phyloP scores from a whole-genome alignment of 257 asterid species.

The Solanum arcanum region DNA sequence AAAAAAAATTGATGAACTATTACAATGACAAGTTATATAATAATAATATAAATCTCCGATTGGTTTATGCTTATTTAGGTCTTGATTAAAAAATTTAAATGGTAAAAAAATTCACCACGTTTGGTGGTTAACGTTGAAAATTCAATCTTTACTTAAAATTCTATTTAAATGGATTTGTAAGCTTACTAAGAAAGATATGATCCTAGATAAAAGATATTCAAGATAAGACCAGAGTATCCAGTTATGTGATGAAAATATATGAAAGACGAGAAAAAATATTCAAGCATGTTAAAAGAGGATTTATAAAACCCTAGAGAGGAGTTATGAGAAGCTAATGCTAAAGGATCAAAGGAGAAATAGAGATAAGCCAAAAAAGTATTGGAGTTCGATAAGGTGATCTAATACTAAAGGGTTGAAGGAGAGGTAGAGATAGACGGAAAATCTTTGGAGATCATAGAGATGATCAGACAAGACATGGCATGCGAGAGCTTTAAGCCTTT shows the following conservation, averaged over 20 bases:
- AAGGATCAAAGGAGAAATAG: neutral
- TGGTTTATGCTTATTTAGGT: neutral
- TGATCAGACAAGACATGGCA: neutral
- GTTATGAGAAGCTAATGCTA: neutral
- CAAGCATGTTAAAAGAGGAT: neutral
- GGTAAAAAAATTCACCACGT: neutral
- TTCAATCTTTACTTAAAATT: neutral
- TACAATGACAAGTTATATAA: neutral
- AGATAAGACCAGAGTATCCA: neutral
- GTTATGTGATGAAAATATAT: neutral
- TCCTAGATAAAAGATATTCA: neutral
- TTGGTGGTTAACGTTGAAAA: neutral
- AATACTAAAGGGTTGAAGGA: neutral
- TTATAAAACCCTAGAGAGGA: neutral
- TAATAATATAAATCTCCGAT: neutral
- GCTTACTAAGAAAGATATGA: neutral
- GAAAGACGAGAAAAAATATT: neutral
- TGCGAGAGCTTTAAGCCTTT: neutral
- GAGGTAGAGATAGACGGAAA: neutral
- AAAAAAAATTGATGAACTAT: neutral
- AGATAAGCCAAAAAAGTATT: neutral
- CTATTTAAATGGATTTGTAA: neutral
- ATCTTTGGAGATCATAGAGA: neutral
- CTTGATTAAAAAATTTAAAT: neutral
- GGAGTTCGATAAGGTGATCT: neutral